Evolutionary conservation across 1,284 basidiomycete genomes (phyloP).

Genomic region (Trichosporon sp.): DNA sequence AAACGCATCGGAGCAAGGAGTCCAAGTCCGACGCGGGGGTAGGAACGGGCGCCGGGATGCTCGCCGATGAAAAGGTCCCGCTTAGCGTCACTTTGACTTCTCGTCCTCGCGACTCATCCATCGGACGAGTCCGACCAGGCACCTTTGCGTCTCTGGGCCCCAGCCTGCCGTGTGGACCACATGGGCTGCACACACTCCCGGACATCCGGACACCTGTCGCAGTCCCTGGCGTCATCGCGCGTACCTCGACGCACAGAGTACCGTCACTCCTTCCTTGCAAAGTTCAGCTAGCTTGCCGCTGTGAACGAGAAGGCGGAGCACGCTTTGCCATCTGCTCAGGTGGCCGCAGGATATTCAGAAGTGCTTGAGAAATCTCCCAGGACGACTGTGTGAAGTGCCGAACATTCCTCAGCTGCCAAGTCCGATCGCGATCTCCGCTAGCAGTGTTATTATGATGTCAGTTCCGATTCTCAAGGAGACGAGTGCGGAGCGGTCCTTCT

Average conservation of each 20-base stretch:
- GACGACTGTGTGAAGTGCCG: too few species aligned
- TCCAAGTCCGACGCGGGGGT: not conserved
- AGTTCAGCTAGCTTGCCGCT: not conserved
- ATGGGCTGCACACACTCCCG: not conserved
- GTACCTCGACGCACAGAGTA: not conserved
- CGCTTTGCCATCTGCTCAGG: too few species aligned
- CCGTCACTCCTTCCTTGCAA: not conserved
- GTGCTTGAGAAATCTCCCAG: too few species aligned
- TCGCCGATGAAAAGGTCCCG: not conserved
- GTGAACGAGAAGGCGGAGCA: not conserved
- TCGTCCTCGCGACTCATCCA: conserved; percentile 7
- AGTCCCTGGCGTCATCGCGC: not conserved
- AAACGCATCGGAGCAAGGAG: not conserved
- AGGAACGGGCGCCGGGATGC: not conserved
- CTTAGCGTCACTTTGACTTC: not conserved
- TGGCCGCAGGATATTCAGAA: too few species aligned
- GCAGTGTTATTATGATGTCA: too few species aligned
- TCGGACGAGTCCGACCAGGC: conserved; percentile 7
- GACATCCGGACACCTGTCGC: not conserved
- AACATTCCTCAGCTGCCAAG: too few species aligned
- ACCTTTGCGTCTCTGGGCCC: not conserved
- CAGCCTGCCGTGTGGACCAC: not conserved
- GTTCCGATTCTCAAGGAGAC: too few species aligned
- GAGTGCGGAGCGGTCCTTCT: too few species aligned
- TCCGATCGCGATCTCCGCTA: too few species aligned